Conservation (phyloP, 2,329 filamentous ascomycete species). For the Colletotrichum somersetense region DNA sequence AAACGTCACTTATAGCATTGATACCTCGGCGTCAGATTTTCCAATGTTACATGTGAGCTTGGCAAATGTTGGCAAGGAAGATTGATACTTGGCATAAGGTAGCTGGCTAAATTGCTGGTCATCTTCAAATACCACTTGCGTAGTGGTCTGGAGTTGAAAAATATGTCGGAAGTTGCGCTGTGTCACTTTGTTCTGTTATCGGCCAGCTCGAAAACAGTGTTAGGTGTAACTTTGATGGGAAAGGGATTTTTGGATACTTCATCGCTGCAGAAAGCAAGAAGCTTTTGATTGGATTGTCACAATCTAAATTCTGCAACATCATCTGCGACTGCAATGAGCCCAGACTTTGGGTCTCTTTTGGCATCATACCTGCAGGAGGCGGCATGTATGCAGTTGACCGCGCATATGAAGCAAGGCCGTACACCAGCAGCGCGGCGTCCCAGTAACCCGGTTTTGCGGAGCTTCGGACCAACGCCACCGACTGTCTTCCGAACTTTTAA, state of each 20-base stretch:
- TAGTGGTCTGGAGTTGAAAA: no score
- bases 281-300: neutral
- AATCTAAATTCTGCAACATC: no score
- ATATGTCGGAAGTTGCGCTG: neutral
- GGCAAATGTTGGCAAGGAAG: neutral
- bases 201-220: neutral
- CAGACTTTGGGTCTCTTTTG: neutral
- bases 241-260: neutral
- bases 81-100: no score
- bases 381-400: neutral
- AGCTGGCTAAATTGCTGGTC: no score
- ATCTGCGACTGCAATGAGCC: neutral
- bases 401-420: neutral
- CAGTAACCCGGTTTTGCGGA: neutral
- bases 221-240: neutral
- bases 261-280: neutral
- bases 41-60: neutral
- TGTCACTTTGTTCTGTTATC: neutral
- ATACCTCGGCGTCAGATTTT: rapidly evolving
- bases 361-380: neutral
- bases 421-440: neutral
- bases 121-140: no score
- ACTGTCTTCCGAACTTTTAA: neutral
- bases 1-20: neutral
- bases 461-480: neutral